Evolutionary conservation across 75 land plant genomes (phyloP), one percentile per base, ranked within the genome.

Genomic region (Cunninghamia lanceolata): DNA sequence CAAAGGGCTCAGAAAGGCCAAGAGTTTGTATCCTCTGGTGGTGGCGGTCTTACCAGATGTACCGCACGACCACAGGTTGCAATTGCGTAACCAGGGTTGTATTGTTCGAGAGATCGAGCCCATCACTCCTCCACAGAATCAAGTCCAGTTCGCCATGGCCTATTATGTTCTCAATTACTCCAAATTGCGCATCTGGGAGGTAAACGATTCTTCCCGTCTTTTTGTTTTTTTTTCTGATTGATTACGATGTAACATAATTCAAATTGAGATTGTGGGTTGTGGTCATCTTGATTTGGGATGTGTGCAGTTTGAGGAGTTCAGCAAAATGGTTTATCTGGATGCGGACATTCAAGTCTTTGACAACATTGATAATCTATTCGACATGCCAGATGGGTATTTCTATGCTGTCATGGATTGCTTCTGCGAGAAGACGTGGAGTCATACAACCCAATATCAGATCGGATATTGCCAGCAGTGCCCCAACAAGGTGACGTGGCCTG

Each of bases 401-500:
- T 90, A 90, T 38, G 93, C 93, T 3, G 94, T 91, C 68, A 91
- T 88, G 93, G 94, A 93, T 82, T 93, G 94, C 63, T 93, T 93
- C 86, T 93, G 93, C 74, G 94, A 93, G 87, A 87, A 88, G 86
- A 89, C 92, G 7, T 93, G 94, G 94, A 90, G 89, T 68, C 89
- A 88, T 82, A 84, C 93, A 0, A 86, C 88, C 2, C 93, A 91
- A 86, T 91, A 87, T 86, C 83, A 86, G 2, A 88, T 91, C 25
- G 91, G 93, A 7, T 93, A 93, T 83, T 93, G 94, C 82, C 94
- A 93, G 88, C 94, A 93, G 89, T 91, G 91, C 88, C 94, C 94
- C 1, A 85, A 93, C 0, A 91, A 87, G 82, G 88, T 90, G 25
- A 1, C 59, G 3, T 93, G 94, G 94, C 88, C 89, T 6, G 84